phyloP scores from a whole-genome alignment of 805 yeast species.

The Lachancea mirantina region DNA sequence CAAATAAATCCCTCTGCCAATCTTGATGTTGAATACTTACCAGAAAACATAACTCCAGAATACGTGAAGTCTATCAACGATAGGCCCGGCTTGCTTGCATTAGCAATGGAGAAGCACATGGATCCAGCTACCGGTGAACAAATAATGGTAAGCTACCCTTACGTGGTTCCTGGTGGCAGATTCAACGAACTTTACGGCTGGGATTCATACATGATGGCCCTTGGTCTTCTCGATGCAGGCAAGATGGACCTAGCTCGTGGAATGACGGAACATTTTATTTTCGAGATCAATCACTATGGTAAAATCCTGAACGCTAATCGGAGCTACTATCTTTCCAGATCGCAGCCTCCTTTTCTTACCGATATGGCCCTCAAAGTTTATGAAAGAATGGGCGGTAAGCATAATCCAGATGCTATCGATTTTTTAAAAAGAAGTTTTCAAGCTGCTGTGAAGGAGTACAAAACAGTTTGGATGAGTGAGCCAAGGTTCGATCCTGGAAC shows the following conservation, averaged over 20 bases:
- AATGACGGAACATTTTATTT: conserved; percentile 87
- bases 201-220: conserved; percentile 91
- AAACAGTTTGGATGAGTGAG: conserved; percentile 63
- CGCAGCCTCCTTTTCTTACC: conserved; percentile 95
- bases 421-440: conserved; percentile 56
- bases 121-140: conserved; percentile 47
- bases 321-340: conserved; percentile 80
- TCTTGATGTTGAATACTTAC: conserved; percentile 72
- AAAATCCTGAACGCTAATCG: conserved; percentile 92
- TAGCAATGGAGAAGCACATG: conserved; percentile 54
- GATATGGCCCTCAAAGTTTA: conserved; percentile 79
- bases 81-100: conserved; percentile 78
- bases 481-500: conserved; percentile 71
- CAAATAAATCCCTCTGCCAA: conserved; percentile 45
- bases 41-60: conserved; percentile 66
- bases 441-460: conserved; percentile 85
- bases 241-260: conserved; percentile 70
- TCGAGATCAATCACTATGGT: conserved; percentile 84
- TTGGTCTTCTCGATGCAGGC: conserved; percentile 68
- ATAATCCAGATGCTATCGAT: conserved; percentile 44
- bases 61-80: conserved; percentile 69
- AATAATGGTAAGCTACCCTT: conserved; percentile 62
- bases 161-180: conserved; percentile 95
- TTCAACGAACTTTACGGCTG: conserved; percentile 96
- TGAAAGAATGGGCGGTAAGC: conserved; percentile 46